Base-by-base conservation (phyloP, 2,329 filamentous ascomycete genomes). In the Rhexocercosporidium sp. region DNA sequence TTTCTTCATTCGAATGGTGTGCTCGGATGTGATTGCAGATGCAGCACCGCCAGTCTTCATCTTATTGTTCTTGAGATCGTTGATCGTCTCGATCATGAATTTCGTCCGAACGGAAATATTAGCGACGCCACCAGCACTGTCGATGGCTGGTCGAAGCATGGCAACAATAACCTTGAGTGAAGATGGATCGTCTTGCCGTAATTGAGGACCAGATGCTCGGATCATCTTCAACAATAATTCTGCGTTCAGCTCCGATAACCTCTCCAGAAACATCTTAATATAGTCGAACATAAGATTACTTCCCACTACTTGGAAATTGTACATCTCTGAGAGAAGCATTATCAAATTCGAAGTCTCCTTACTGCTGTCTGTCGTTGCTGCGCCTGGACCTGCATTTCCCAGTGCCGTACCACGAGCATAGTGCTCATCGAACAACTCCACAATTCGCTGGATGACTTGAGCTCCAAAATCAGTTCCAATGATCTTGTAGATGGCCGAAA, bases 71-170 rank as follows among this genome's bases (percentile, higher is more conserved):
- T 97, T 97, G 34, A 99, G 84, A 74, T 97, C 93, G 67, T 92
- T 93, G 78, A 99, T 97, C 0, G 92, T 96, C 75, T 98, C 95
- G 61, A 99, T 92, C 94, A 98, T 98, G 80, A 97, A 97, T 72
- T 92, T 96, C 1, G 95, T 97, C 65, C 96, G 90, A 11, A 94
- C 92, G 1, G 94, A 95, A 31, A 97, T 82, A 22, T 89, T 91
- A 14, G 83, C 82, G 74, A 92, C 88, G 4, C 91, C 92, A 41
- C 91, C 92, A 44, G 85, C 82, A 67, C 88, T 89, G 0, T 87
- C 83, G 2, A 94, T 86, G 1, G 90, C 88, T 25, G 90, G 89
- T 71, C 93, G 92, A 66, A 98, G 86, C 59, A 93, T 84, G 12
- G 90, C 82, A 6, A 97, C 90, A 69, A 99, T 96, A 69, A 97